Conservation (phyloP, 768 basidiomycete genomes). For the Boletellus ananiceps region DNA sequence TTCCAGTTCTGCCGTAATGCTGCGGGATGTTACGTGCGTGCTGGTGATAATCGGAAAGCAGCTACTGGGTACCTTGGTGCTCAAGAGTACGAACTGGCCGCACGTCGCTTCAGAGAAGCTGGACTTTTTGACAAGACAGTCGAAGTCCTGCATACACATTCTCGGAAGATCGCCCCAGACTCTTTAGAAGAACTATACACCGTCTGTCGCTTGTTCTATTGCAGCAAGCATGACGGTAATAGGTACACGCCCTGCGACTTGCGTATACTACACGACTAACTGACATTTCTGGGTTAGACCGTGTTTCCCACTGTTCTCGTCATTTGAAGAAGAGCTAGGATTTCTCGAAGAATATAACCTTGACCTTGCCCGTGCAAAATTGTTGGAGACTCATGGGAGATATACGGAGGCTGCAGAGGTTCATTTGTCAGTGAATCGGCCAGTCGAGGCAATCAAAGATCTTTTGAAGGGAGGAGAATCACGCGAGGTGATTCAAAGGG, state of each 20-base stretch:
- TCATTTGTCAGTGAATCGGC: slow-evolving; percentile 44
- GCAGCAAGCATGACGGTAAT: slow-evolving; percentile 26
- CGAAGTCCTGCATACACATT: slow-evolving; percentile 37
- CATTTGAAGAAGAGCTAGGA: slow-evolving; percentile 48
- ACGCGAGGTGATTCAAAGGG: slow-evolving; percentile 30
- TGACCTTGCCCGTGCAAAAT: slow-evolving; percentile 41
- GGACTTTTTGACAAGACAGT: slow-evolving; percentile 53
- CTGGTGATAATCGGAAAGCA: slow-evolving; percentile 38
- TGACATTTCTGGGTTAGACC: slow-evolving; percentile 32
- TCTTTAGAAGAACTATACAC: slow-evolving; percentile 37
- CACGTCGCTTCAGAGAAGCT: slow-evolving; percentile 45
- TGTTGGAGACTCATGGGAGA: slow-evolving; percentile 42
- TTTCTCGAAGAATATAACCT: slow-evolving; percentile 54
- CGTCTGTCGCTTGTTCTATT: slow-evolving; percentile 45
- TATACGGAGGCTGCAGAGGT: slow-evolving; percentile 49
- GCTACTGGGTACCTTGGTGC: slow-evolving; percentile 42
- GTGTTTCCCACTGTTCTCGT: slow-evolving; percentile 45
- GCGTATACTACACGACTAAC: not conserved
- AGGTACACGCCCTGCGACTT: slow-evolving; percentile 10
- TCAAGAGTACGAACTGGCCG: slow-evolving; percentile 40
- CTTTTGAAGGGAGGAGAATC: slow-evolving; percentile 35
- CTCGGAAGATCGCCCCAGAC: slow-evolving; percentile 26
- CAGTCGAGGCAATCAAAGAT: slow-evolving; percentile 43
- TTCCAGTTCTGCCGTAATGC: slow-evolving; percentile 39
- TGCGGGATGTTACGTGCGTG: slow-evolving; percentile 44